Conservation (phyloP, 805 yeast genomes). For the Lachancea dasiensis region DNA sequence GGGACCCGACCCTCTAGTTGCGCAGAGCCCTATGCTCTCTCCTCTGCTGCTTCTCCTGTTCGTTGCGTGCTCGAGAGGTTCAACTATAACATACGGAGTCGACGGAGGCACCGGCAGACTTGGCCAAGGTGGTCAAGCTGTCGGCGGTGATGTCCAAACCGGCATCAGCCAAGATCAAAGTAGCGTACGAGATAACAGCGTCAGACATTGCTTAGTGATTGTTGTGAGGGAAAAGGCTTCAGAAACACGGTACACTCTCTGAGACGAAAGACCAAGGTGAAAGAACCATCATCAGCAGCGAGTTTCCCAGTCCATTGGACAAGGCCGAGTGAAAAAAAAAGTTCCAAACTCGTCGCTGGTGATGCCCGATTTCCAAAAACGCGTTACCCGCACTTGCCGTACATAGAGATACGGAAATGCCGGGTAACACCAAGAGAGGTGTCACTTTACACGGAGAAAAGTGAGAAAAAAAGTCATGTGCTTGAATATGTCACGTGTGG, state of each 20-base stretch:
- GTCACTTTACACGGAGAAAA: not conserved
- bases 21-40: not conserved
- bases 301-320: too few relatives aligned
- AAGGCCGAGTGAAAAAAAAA: not conserved
- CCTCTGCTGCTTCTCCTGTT: not conserved
- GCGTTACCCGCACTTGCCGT: not conserved
- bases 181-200: slow-evolving; percentile 95
- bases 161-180: slow-evolving; percentile 97
- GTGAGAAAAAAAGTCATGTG: not conserved
- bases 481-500: too few relatives aligned
- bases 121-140: slow-evolving; percentile 64
- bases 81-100: slow-evolving; percentile 38
- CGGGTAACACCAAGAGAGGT: not conserved
- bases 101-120: slow-evolving; percentile 74
- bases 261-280: not conserved
- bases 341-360: slow-evolving; percentile 4
- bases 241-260: not conserved
- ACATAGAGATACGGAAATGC: not conserved
- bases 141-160: slow-evolving; percentile 88
- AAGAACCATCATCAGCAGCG: too few relatives aligned
- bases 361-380: not conserved
- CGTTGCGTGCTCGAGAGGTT: too few relatives aligned
- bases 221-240: not conserved
- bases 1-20: too few relatives aligned
- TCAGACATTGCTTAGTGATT: slow-evolving; percentile 63